Conservation (phyloP, 805 yeast species). For the Sugiyamaella boreocaroliniensis region DNA sequence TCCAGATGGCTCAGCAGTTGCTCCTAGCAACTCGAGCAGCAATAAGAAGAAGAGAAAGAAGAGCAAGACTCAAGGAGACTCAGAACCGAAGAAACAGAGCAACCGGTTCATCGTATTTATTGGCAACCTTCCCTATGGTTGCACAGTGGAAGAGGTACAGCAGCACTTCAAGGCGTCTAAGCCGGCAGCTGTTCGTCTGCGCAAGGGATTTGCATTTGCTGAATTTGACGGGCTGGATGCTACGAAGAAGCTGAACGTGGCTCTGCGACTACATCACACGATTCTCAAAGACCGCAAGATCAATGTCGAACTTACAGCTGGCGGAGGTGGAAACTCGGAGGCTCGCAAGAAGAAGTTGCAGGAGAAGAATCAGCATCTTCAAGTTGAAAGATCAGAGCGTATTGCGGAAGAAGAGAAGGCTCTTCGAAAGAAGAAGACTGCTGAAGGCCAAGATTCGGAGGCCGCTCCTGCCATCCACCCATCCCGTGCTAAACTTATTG, state of each 20-base stretch:
- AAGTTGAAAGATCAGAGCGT: constrained; percentile 59
- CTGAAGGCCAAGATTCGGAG: constrained; percentile 12
- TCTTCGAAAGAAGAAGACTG: constrained; percentile 19
- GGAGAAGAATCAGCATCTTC: constrained; percentile 69
- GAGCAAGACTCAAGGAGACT: constrained; percentile 43
- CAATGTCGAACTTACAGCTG: constrained; percentile 94
- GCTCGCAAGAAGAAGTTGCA: constrained; percentile 55
- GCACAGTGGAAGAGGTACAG: constrained; percentile 53
- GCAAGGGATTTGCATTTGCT: constrained; percentile 76
- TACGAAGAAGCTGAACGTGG: constrained; percentile 73
- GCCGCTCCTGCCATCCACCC: constrained; percentile 14
- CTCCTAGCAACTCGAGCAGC: constrained; percentile 28
- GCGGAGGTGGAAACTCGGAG: constrained; percentile 92
- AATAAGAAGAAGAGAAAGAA: constrained; percentile 42
- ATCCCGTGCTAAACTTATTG: constrained; percentile 6
- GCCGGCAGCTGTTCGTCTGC: constrained; percentile 71
- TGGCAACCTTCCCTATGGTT: constrained; percentile 79
- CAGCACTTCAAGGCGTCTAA: constrained; percentile 61
- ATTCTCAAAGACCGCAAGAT: constrained; percentile 64
- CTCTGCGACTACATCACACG: constrained; percentile 78
- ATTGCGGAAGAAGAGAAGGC: constrained; percentile 41
- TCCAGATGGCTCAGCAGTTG: neutral
- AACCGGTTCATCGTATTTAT: constrained; percentile 77
- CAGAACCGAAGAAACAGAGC: constrained; percentile 68
- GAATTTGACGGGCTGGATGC: constrained; percentile 72